These are phyloP conservation scores for Williopsis jadinii DNA, from an alignment of 1,139 yeast genomes.

Conservation along the genomic window DNA sequence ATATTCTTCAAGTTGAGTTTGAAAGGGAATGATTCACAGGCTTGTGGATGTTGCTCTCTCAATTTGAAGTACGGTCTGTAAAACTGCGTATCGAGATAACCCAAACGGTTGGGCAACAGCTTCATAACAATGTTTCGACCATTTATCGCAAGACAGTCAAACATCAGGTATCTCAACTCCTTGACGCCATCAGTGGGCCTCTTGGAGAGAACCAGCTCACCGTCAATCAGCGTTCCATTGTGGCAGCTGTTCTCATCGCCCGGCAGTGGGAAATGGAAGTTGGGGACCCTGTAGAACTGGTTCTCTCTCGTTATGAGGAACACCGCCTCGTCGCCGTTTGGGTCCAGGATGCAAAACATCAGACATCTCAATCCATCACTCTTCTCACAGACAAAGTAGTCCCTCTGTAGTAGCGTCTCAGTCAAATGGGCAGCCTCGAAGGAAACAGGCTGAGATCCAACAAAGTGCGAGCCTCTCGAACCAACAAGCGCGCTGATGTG, in stretches of 20 bases:
- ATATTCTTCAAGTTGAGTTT: constrained; percentile 79
- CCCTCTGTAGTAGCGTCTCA: constrained; percentile 51
- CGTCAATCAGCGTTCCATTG: constrained; percentile 86
- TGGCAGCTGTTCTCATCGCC: constrained; percentile 54
- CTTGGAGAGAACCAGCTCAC: constrained; percentile 67
- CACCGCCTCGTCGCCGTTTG: constrained; percentile 70
- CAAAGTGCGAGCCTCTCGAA: constrained; percentile 47
- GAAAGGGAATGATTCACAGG: constrained; percentile 74
- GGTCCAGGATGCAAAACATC: constrained; percentile 59
- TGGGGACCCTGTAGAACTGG: constrained; percentile 74
- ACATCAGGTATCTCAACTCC: constrained; percentile 75
- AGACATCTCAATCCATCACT: constrained; percentile 89
- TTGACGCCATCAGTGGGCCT: constrained; percentile 43
- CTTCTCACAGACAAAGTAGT: constrained; percentile 91
- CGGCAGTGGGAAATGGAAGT: constrained; percentile 75
- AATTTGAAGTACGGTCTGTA: constrained; percentile 75
- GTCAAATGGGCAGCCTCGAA: constrained; percentile 70
- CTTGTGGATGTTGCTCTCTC: constrained; percentile 62
- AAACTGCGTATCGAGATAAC: constrained; percentile 77
- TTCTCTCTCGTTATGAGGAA: constrained; percentile 81
- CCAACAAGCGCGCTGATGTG: constrained; percentile 67
- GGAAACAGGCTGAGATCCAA: constrained; percentile 95
- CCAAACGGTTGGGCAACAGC: constrained; percentile 72
- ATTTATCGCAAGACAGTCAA: constrained; percentile 85
- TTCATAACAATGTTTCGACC: constrained; percentile 64